A percentile compares a stretch with the other conserved stretches of the same genome.
Evolutionary conservation across 2,329 filamentous ascomycete genomes (phyloP).

Genomic region (Nemania diffusa): DNA sequence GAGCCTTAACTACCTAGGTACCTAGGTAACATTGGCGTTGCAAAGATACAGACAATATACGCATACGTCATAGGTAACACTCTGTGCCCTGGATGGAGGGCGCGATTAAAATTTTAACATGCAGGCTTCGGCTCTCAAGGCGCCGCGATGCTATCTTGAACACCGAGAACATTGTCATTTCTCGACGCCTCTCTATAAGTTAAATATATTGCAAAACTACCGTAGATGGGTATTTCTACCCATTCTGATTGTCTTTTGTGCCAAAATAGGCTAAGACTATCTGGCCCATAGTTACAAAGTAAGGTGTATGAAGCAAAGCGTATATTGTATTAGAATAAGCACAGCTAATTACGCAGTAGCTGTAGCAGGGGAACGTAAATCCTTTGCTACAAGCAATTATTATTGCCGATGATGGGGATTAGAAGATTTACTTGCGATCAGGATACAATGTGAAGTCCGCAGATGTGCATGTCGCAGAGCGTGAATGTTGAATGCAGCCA

Average conservation of each 20-base stretch:
- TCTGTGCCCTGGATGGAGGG: not conserved
- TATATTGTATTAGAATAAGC: not conserved
- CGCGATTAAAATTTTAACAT: not conserved
- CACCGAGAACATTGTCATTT: not conserved
- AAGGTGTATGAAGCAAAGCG: not conserved
- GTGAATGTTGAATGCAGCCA: slow-evolving; percentile 6
- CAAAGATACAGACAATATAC: no score
- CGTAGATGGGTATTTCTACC: no score
- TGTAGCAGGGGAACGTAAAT: no score
- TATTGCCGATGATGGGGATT: no score
- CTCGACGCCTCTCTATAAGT: no score
- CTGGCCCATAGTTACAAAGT: no score
- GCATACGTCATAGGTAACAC: not conserved
- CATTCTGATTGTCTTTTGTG: no score
- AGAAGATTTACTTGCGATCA: not conserved
- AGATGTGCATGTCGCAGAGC: slow-evolving; percentile 9
- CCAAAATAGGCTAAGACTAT: no score
- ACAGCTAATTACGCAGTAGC: not conserved
- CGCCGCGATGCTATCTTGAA: not conserved
- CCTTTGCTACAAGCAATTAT: no score
- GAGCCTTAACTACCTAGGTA: no score
- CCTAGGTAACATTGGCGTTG: no score
- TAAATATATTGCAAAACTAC: no score
- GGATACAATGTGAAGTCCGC: not conserved
- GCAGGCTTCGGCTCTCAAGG: not conserved